A percentile compares a stretch with the other conserved stretches of the same genome.
Conservation (phyloP, 202 grass and related monocot genomes). For the Panicum virgatum region DNA sequence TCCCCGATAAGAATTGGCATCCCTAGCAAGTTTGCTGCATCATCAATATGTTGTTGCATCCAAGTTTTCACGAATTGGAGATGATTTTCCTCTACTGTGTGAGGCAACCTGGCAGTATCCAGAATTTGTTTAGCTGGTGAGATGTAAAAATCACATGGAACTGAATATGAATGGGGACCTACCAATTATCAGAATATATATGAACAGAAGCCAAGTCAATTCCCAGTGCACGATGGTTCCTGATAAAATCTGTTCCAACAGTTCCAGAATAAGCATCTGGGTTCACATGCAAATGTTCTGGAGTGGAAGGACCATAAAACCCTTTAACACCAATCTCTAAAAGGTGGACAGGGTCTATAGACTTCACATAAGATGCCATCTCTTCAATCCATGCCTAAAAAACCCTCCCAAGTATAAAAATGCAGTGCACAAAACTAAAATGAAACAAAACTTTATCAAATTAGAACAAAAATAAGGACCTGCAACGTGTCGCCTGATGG, state of each 20-base stretch:
- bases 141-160: neutral
- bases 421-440: neutral
- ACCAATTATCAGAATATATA: constrained; percentile 86
- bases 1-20: constrained; percentile 80
- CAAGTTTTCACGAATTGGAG: constrained; percentile 67
- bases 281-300: constrained; percentile 58
- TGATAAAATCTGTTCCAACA: constrained; percentile 82
- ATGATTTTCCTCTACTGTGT: constrained; percentile 52
- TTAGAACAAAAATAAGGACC: constrained; percentile 37
- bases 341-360: constrained; percentile 66
- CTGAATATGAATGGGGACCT: neutral
- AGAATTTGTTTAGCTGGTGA: no score
- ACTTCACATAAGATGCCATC: constrained; percentile 78
- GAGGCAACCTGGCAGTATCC: constrained; percentile 55
- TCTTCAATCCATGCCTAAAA: constrained; percentile 87
- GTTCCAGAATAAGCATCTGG: constrained; percentile 52
- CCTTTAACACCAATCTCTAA: constrained; percentile 72
- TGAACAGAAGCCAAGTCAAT: constrained; percentile 85
- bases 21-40: constrained; percentile 59
- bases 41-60: constrained; percentile 83
- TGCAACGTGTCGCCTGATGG: constrained; percentile 72
- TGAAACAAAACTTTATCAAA: neutral
- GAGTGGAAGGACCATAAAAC: constrained; percentile 77
- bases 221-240: constrained; percentile 57
- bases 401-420: constrained; percentile 22